Evolutionary conservation across 73 alveolate species (phyloP), one percentile per base, ranked within the genome.

Genomic region (Stentor coeruleus): DNA sequence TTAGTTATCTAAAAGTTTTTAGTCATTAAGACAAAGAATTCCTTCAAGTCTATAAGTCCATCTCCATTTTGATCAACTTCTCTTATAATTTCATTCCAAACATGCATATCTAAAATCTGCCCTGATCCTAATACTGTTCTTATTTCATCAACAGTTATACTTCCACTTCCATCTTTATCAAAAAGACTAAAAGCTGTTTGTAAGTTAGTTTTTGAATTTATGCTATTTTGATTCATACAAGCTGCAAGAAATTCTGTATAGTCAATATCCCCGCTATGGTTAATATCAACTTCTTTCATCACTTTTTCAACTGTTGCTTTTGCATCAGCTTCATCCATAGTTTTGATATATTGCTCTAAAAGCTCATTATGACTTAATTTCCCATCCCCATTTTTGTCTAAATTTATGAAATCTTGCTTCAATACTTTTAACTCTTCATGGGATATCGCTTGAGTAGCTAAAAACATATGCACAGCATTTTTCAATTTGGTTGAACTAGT

Each of bases 91-190:
- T 60, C 58, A 26, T 11, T 26, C 80, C 80, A 60, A 26, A 60
- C 37, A 38, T 26, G 11, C 28, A 14, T 14, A 60, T 60, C 37
- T 6, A n/a, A 6, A 11, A 11, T 14, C 6, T 26, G 11, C 20
- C 20, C 80, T 33, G 81, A 74, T 57, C 80, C 38, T 30, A 86
- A 42, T 3, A 86, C 59, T 38, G 74, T 82, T 79, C 72, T 86
- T 2, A 86, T 81, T 39, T 86, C 92, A 37, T 82, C 89, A 1
- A 74, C 74, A 2, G 86, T 3, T 2, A 86, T 83, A 31, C 74
- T 35, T 28, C 92, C 92, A 35, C 58, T 72, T 38, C 85, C 85
- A 57, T 86, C 92, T 82, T 73, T 86, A 73, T 86, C 92, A 83
- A 75, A 86, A 31, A 83, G 85, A 35, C 75, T 42, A 55, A 86